Percentiles rank a stretch among this genome's conserved stretches.
These are phyloP conservation scores for Fusarium sp. DNA, from an alignment of 2,329 filamentous ascomycete genomes.

Conservation along the genomic window DNA sequence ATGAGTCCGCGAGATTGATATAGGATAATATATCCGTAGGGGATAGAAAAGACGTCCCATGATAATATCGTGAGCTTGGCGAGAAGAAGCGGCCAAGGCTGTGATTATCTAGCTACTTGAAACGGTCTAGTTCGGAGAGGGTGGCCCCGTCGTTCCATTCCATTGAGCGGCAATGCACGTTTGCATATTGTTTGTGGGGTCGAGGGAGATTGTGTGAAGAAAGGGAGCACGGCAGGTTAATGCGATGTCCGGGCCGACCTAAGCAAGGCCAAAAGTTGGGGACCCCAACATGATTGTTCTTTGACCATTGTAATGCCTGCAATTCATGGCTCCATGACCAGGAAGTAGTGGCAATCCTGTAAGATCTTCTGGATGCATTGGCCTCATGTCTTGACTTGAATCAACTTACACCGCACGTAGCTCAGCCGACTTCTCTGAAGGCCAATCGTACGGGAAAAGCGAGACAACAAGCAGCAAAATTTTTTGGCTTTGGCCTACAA, in stretches of 20 bases:
- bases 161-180: conserved; percentile 32
- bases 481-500: conserved; percentile 3
- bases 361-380: not conserved
- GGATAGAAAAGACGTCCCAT: conserved; percentile 7
- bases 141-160: conserved; percentile 27
- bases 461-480: conserved; percentile 10
- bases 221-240: conserved; percentile 19
- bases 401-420: conserved; percentile 3
- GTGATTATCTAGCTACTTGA: not conserved
- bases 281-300: conserved; percentile 20
- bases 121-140: conserved; percentile 13
- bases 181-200: conserved; percentile 34
- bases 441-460: not conserved
- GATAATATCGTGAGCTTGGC: conserved; percentile 18
- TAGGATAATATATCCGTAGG: conserved; percentile 10
- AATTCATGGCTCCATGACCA: conserved; percentile 10
- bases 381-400: conserved; percentile 7
- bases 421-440: not conserved
- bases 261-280: conserved; percentile 29
- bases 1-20: not conserved
- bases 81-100: conserved; percentile 11
- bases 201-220: conserved; percentile 29
- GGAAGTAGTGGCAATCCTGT: conserved; percentile 3
- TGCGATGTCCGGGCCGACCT: conserved; percentile 18
- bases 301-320: conserved; percentile 9